Evolutionary conservation across 108 stramenopile species (phyloP), one percentile per base, ranked within the genome.

Genomic region (Licmophora abbreviata): DNA sequence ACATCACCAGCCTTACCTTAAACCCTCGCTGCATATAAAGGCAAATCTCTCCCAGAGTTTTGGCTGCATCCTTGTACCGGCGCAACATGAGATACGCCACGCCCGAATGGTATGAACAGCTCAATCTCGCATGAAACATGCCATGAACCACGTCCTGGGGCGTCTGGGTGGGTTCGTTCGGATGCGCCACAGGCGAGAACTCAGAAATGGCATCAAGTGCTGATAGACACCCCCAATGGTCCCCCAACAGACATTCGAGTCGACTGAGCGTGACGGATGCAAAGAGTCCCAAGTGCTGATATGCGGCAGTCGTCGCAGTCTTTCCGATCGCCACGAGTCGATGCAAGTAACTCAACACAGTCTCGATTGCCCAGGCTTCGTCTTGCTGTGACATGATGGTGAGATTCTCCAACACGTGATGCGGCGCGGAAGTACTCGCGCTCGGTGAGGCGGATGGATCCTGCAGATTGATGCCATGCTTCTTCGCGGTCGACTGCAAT

Each of bases 201-300:
- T 79, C 69, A 56, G 85, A 52, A 57, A 85, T 64, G 50, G 79
- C 73, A 25, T 62, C 61, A 53, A 92, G 68, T n/a, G 82, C 85
- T 20, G 59, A 49, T 41, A 93, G 59, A 51, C 82, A 87, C 25
- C 81, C 72, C 30, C 76, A 55, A 61, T 94, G 97, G 64, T 99
- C 99, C 1, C 93, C 92, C 56, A 99, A 63, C 14, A 98, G 69
- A 62, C 97, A 97, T 54, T 98, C 92, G 52, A 98, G 71, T 36
- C 99, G 88, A 50, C 73, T 78, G 43, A 96, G 63, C 28, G 93
- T 83, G 14, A 99, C 82, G 23, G 86, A 67, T 7, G 92, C 74
- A 64, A 98, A 99, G 74, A 95, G 93, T 26, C 91, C 95, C 27
- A 95, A 60, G 71, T 74, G 84, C 31, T 74, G 78, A 45, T 83